Evolutionary conservation across 257 asterid species (phyloP), one percentile per base, ranked within the genome.

Genomic region (Penstemon davidsonii): DNA sequence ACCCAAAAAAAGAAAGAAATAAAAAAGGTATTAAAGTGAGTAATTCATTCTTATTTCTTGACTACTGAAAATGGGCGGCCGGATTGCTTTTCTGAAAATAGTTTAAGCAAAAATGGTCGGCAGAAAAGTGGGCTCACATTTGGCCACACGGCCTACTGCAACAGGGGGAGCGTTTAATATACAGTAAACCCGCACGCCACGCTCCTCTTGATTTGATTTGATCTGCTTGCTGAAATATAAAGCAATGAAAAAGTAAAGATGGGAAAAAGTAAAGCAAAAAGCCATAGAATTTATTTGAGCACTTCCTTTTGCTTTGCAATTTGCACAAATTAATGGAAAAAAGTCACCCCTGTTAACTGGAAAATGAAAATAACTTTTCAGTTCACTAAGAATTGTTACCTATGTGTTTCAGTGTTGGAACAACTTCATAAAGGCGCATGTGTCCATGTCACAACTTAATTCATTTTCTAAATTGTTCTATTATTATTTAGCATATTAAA

Each of bases 111-210:
- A 18, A 69, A 61, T 81, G 75, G 89, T 81, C 84, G 84, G 89
- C 86, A n/a, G 74, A 62, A 77, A 81, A 62, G 75, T 25, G 68
- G 77, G 68, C 72, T 59, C 58, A 12, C 58, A 9, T 15, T 55
- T 9, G 60, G 64, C 66, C 54, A 49, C 54, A 40, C 61, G 79
- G 57, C 78, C 87, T 52, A 58, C 63, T 0, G 7, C 38, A 44
- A 25, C 55, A 39, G 42, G 39, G 7, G 86, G 83, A 82, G 86
- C 90, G 80, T 66, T 45, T 78, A 41, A 6, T 69, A 71, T 56
- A 69, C 67, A 13, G 43, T 53, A 50, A 40, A 55, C 33, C 60
- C 78, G 1, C 33, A 25, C 33, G 33, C 33, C 44, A 72, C 81
- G 59, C 69, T 60, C 71, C 71, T 59, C 8, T 39, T 69, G 19